Evolutionary conservation across 2,329 filamentous ascomycete genomes (phyloP), one percentile per base, ranked within the genome.

Genomic region (Exophiala sp.): DNA sequence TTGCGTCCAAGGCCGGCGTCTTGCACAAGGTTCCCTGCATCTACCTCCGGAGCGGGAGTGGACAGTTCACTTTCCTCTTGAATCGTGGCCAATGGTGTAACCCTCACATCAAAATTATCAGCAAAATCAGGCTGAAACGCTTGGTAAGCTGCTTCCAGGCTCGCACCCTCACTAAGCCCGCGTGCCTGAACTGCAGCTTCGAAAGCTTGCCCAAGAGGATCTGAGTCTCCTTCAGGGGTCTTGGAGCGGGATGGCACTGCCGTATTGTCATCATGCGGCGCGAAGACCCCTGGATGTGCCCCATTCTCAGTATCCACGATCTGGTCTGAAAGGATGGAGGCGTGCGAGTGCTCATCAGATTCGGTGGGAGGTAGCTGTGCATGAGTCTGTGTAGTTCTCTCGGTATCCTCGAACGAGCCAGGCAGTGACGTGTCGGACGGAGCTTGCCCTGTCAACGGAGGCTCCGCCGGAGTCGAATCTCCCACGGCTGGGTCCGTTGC

Each of bases 131-230:
- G 49, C 37, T 57, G 46, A 23, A 59, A 58, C 8, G 44, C 50
- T 32, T 58, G 46, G 14, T 49, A 47, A 6, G 57, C 58, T 34
- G 50, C 50, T 21, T 54, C 50, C 9, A 53, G 44, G 11, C 49
- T 55, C 29, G 46, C 37, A 22, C 48, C 55, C 19, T 50, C 37
- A n/a, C 24, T 27, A 18, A 60, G 39, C 18, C 58, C 58, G 24
- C 58, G 43, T 27, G 57, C 45, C 11, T 46, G 23, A 10, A 60
- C 42, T 18, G 58, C 58, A 8, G 48, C 42, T 32, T 52, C 52
- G 24, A 60, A 59, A 7, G 58, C 57, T 39, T 54, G 35, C 16
- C 59, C 58, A 30, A 60, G 49, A 16, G 58, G 49, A 22, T 48
- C 43, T 19, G 43, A 34, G 16, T 40, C 27, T 21, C 40, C 2